Base-by-base conservation (phyloP, 352 stramenopile genomes). In the Phytophthora megakarya region DNA sequence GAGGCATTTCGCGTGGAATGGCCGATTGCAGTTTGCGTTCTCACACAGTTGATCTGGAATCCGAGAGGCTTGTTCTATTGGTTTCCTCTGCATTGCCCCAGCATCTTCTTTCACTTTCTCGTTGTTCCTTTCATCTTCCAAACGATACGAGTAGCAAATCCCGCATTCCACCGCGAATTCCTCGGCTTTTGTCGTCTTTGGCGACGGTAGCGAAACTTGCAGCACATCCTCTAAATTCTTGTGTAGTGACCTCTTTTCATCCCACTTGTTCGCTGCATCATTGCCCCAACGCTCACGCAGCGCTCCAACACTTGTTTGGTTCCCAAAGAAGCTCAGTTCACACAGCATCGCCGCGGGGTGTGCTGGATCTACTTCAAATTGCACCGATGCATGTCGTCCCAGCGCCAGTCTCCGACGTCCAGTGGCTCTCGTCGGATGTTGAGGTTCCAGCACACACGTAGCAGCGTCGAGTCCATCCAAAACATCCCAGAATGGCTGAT, bases 31-130 rank as follows among this genome's bases (percentile, higher is more conserved):
- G 33, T 82, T 92, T 13, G 46, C 18, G 30, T 96, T 95, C 45
- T 97, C 89, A 48, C 90, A 97, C 38, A 96, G 54, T 38, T 83
- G 75, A 49, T 97, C 89, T 2, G 91, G 90, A 45, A 96, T 89
- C 25, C 19, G 65, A 16, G 65, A 64, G 12, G 28, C 21, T 58
- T 42, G 30, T 40, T 72, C 40, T 11, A 12, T 10, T 18, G 9
- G 16, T 37, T 45, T 52, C 7, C 16, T n/a, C 38, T 59, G 49
- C 16, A 46, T 42, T 2, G 38, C 21, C 0, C 18, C 32, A 25
- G 8, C 25, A 18, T n/a, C 52, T 43, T 49, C 16, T n/a, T 65
- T 35, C 3, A 3, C n/a, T 40, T 65, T 25, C 13, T 61, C 15
- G 6, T 61, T 50, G 3, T 65, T 39, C 0, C 66, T 52, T 1